These are phyloP conservation scores for Arthroderma sp. DNA, from an alignment of 2,329 filamentous ascomycete genomes.

Conservation along the genomic window DNA sequence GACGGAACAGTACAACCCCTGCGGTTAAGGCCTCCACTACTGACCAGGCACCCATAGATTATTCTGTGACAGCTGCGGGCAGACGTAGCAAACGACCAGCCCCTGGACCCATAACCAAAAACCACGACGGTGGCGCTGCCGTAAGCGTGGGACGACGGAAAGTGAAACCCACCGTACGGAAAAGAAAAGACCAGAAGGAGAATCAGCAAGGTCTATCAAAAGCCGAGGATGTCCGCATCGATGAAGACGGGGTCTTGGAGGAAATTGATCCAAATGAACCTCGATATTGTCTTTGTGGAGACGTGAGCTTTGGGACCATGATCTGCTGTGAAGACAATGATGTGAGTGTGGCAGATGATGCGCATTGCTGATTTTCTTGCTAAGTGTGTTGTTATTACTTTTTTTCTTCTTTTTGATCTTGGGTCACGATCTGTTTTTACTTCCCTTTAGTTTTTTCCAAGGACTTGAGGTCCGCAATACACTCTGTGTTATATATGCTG, in stretches of 20 bases:
- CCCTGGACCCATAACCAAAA: conserved; percentile 45
- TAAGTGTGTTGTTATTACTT: conserved; percentile 14
- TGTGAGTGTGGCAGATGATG: conserved; percentile 22
- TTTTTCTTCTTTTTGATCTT: conserved; percentile 3
- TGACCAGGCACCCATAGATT: conserved; percentile 8
- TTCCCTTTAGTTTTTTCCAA: background rate
- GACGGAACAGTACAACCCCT: conserved; percentile 31
- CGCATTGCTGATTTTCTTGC: conserved; percentile 3
- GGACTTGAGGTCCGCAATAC: conserved; percentile 1
- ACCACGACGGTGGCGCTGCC: conserved; percentile 46
- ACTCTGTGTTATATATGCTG: background rate
- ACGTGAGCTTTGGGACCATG: conserved; percentile 53
- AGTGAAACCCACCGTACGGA: conserved; percentile 36
- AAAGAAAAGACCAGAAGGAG: conserved; percentile 26
- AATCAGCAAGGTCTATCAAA: conserved; percentile 14
- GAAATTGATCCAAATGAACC: conserved; percentile 49
- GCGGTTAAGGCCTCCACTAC: conserved; percentile 25
- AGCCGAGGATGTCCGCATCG: conserved; percentile 29
- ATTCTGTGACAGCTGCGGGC: conserved; percentile 17
- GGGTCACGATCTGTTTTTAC: background rate
- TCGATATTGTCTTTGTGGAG: conserved; percentile 50
- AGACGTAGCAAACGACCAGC: conserved; percentile 46
- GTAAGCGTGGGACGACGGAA: conserved; percentile 49
- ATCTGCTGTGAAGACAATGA: conserved; percentile 52
- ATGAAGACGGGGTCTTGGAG: conserved; percentile 36